Percentiles rank a stretch among this genome's conserved stretches.
These are phyloP conservation scores for Aureobasidium pullulans DNA, from an alignment of 2,329 filamentous ascomycete genomes.

Conservation along the genomic window DNA sequence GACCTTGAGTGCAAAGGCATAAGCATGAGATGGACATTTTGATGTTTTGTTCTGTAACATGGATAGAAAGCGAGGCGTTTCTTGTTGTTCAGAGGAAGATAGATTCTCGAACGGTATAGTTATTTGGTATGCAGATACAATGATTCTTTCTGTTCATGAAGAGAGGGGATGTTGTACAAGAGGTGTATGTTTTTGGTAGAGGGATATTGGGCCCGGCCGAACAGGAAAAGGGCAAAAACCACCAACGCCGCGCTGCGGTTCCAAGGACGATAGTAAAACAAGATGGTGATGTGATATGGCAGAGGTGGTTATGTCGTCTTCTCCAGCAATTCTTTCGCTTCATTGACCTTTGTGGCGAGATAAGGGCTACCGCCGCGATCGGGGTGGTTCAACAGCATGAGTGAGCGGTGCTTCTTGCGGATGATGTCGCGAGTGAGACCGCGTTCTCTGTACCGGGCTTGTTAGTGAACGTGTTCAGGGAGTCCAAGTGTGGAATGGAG, in stretches of 20 bases:
- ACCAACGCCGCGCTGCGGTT: conserved; percentile 6
- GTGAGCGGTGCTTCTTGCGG: conserved; percentile 86
- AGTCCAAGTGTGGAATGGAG: background rate
- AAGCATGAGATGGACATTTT: conserved; percentile 14
- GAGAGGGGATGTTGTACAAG: conserved; percentile 8
- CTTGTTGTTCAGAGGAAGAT: background rate
- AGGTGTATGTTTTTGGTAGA: too few relatives aligned
- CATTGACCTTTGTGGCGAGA: conserved; percentile 94
- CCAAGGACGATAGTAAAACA: background rate
- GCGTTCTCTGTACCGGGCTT: conserved; percentile 48
- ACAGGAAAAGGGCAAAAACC: background rate
- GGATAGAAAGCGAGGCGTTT: conserved; percentile 13
- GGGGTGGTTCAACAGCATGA: conserved; percentile 97
- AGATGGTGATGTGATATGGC: background rate
- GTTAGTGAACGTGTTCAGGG: background rate
- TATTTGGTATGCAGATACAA: background rate
- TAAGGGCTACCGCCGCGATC: conserved; percentile 96
- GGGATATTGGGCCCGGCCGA: too few relatives aligned
- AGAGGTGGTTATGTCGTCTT: conserved; percentile 41
- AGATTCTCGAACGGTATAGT: background rate
- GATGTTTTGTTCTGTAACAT: background rate
- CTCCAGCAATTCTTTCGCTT: conserved; percentile 93
- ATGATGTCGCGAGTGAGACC: conserved; percentile 85
- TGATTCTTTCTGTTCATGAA: background rate
- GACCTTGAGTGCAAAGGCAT: conserved; percentile 29